These are phyloP conservation scores for Fusarium hainanense DNA, from an alignment of 2,329 filamentous ascomycete genomes.

Conservation along the genomic window DNA sequence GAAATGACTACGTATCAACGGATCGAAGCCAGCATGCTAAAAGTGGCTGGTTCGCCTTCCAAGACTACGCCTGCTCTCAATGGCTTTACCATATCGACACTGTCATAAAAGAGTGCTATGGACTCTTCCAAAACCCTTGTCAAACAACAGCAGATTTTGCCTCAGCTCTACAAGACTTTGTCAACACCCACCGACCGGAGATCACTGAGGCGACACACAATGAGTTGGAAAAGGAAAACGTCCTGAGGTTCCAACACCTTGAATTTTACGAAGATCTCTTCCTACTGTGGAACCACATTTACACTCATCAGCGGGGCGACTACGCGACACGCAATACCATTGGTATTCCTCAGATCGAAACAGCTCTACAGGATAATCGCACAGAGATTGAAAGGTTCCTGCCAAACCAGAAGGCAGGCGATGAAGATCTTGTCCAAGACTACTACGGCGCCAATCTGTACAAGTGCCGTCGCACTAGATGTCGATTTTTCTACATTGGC, in stretches of 20 bases:
- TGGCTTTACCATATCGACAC: neutral
- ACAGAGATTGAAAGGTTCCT: neutral
- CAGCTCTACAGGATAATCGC: neutral
- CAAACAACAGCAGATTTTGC: rapidly evolving
- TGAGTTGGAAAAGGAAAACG: rapidly evolving
- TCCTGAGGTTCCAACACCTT: rapidly evolving
- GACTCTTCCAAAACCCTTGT: neutral
- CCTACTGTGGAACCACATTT: constrained; percentile 8
- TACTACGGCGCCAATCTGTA: neutral
- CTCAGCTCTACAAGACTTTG: neutral
- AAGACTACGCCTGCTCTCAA: constrained; percentile 3
- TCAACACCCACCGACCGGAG: rapidly evolving
- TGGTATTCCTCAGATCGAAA: neutral
- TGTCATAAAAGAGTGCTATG: neutral
- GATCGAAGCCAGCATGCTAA: neutral
- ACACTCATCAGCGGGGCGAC: constrained; percentile 9
- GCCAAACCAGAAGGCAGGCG: rapidly evolving
- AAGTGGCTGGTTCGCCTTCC: constrained; percentile 3
- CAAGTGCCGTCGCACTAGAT: neutral
- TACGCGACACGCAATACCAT: neutral
- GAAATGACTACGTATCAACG: rapidly evolving
- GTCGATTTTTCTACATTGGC: constrained; percentile 9
- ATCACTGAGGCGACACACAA: rapidly evolving
- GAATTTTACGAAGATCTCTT: neutral
- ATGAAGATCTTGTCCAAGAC: neutral